A percentile compares a stretch with the other conserved stretches of the same genome.
These are phyloP conservation scores for Panicum hallii DNA, from an alignment of 202 grass and related monocot species.

Conservation along the genomic window DNA sequence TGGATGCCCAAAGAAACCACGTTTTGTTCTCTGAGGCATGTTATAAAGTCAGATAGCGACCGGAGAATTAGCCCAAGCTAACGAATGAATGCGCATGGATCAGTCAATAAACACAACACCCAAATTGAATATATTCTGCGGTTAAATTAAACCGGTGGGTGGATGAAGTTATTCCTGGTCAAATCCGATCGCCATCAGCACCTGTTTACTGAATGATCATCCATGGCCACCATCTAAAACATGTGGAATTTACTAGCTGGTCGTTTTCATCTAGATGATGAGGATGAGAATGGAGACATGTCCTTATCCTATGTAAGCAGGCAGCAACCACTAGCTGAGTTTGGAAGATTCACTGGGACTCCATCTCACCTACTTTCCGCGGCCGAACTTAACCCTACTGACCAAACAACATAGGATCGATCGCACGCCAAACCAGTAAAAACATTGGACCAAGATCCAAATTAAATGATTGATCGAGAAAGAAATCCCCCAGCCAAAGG, in stretches of 20 bases:
- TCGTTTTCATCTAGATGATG: slow-evolving; percentile 56
- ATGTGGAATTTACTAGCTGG: slow-evolving; percentile 41
- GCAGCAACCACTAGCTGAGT: slow-evolving; percentile 48
- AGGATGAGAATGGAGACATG: slow-evolving; percentile 37
- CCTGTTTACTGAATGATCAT: slow-evolving; percentile 43
- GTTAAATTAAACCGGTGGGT: slow-evolving; percentile 25
- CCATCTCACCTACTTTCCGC: slow-evolving; percentile 52
- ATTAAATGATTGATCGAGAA: background rate
- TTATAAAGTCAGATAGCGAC: slow-evolving; percentile 18
- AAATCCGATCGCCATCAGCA: slow-evolving; percentile 45
- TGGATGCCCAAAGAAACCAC: background rate
- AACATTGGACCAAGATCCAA: background rate
- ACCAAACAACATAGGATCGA: background rate
- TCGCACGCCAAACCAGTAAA: background rate
- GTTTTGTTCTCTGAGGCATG: slow-evolving; percentile 28
- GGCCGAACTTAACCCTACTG: background rate
- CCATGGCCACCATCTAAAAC: slow-evolving; percentile 43
- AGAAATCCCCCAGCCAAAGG: background rate
- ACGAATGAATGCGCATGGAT: background rate
- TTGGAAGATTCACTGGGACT: slow-evolving; percentile 63
- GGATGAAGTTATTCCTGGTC: slow-evolving; percentile 42
- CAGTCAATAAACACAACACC: background rate
- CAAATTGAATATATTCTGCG: background rate
- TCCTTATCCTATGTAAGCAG: slow-evolving; percentile 43
- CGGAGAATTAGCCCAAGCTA: background rate